phyloP scores from a whole-genome alignment of 345 rosid species.

The Salix caprea region DNA sequence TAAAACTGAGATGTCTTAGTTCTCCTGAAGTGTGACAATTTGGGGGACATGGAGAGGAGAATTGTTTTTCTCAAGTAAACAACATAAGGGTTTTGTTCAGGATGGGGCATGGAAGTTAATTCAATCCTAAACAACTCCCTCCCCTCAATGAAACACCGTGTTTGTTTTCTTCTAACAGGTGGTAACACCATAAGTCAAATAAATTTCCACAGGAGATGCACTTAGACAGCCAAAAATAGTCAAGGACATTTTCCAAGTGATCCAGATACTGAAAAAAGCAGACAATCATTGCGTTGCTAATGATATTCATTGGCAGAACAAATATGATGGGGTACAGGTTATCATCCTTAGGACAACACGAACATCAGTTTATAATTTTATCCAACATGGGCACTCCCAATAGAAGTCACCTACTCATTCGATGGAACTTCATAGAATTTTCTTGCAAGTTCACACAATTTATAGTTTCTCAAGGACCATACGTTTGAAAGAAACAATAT shows the following conservation, averaged over 20 bases:
- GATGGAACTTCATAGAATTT: slow-evolving; percentile 1
- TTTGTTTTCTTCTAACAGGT: background rate
- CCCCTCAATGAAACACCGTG: background rate
- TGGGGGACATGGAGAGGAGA: background rate
- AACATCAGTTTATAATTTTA: background rate
- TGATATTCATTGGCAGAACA: background rate
- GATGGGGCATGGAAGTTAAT: background rate
- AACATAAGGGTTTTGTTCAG: background rate
- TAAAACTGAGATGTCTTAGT: background rate
- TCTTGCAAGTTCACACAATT: background rate
- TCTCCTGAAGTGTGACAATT: background rate
- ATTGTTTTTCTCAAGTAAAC: background rate
- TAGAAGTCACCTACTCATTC: background rate
- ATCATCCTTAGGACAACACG: background rate
- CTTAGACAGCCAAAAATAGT: background rate
- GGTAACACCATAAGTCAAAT: background rate
- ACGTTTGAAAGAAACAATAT: background rate
- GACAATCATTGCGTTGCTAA: background rate
- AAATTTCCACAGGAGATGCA: background rate
- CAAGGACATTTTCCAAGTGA: background rate
- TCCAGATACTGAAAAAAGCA: too few relatives aligned
- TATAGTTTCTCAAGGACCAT: background rate
- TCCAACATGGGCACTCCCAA: background rate
- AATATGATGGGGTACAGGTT: background rate
- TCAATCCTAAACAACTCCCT: background rate